Conservation (phyloP, 2,329 filamentous ascomycete genomes). For the Aphanocladium album region DNA sequence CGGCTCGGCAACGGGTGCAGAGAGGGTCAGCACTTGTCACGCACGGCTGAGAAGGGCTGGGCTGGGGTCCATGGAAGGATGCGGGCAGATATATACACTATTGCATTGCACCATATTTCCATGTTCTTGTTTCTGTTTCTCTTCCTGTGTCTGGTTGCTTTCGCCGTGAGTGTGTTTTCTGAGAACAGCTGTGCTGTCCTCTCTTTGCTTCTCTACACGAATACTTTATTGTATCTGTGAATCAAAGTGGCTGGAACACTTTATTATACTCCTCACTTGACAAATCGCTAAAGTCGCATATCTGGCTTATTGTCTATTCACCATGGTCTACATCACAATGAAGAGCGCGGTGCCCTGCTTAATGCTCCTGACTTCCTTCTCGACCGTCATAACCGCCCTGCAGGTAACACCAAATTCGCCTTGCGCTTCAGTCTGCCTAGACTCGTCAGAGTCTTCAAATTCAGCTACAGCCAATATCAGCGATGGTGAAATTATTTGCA, state of each 20-base stretch:
- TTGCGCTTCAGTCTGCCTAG: slow-evolving; percentile 46
- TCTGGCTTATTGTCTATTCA: background rate
- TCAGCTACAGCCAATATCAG: slow-evolving; percentile 41
- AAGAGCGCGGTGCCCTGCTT: background rate
- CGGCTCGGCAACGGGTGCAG: background rate
- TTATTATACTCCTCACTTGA: background rate
- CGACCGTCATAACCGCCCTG: slow-evolving; percentile 30
- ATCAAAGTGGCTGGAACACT: slow-evolving; percentile 11
- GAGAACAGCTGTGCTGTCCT: background rate
- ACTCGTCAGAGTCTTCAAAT: slow-evolving; percentile 28
- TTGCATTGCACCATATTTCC: background rate
- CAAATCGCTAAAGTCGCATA: background rate
- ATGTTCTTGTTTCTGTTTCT: background rate
- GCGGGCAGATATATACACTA: slow-evolving; percentile 2
- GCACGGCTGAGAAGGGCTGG: background rate
- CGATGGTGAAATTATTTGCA: slow-evolving; percentile 43
- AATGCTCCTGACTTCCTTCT: slow-evolving; percentile 8
- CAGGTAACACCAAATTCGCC: slow-evolving; percentile 51
- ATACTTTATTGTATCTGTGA: background rate
- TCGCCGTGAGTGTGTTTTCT: background rate
- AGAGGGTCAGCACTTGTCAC: slow-evolving; percentile 1
- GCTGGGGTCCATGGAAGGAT: background rate
- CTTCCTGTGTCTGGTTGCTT: background rate
- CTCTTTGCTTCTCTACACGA: background rate
- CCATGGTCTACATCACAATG: background rate